A percentile compares a stretch with the other conserved stretches of the same genome.
phyloP scores from a whole-genome alignment of 2,329 filamentous ascomycete species.

The Fusarium transvaalense region DNA sequence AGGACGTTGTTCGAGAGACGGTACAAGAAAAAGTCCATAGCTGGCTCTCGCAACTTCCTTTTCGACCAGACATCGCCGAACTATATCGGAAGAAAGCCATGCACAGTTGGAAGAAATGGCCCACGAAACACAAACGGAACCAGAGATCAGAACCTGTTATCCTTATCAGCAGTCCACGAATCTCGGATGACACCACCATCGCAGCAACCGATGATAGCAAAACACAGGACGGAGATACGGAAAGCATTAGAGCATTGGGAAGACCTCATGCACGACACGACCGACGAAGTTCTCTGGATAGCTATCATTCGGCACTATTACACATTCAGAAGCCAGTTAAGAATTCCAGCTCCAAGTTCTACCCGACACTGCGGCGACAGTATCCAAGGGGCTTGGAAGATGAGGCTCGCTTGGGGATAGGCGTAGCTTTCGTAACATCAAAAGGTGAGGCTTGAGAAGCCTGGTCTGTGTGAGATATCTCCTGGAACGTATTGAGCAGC shows the following conservation, averaged over 20 bases:
- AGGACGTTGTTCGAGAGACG: background rate
- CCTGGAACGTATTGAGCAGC: background rate
- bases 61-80: background rate
- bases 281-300: background rate
- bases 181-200: background rate
- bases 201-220: background rate
- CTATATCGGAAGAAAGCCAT: background rate
- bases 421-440: background rate
- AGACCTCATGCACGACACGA: background rate
- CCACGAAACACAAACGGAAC: background rate
- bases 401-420: constrained; percentile 2
- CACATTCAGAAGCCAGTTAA: background rate
- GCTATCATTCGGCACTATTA: background rate
- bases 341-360: background rate
- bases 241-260: background rate
- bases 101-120: background rate
- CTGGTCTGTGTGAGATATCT: accelerated
- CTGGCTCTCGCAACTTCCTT: background rate
- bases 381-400: constrained; percentile 3
- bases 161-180: background rate
- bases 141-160: background rate
- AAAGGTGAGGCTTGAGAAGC: background rate
- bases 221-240: background rate
- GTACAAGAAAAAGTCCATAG: background rate
- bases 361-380: background rate